phyloP scores from a whole-genome alignment of 1,284 basidiomycete species.

The Boletus sp. region DNA sequence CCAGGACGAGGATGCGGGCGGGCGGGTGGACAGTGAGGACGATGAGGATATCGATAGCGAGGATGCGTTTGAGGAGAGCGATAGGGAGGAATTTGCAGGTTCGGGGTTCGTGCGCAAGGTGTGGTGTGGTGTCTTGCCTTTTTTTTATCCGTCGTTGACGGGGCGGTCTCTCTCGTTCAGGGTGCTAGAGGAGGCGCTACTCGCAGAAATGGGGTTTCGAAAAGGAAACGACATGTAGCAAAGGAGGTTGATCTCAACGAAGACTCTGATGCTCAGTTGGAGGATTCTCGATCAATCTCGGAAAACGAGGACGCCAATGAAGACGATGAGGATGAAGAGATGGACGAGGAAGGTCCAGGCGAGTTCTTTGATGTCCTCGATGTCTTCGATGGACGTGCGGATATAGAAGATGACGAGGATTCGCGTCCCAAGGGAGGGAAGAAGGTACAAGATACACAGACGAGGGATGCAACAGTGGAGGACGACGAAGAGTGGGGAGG shows the following conservation, averaged over 20 bases:
- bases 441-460: background rate
- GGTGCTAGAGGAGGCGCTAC: background rate
- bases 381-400: conserved; percentile 59
- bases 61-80: conserved; percentile 77
- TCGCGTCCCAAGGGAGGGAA: background rate
- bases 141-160: conserved; percentile 3
- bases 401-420: conserved; percentile 25
- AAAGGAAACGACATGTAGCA: conserved; percentile 13
- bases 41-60: conserved; percentile 81
- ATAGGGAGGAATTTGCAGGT: conserved; percentile 75
- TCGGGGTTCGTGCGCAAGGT: conserved; percentile 54
- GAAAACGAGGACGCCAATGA: conserved; percentile 35
- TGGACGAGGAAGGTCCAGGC: conserved; percentile 51
- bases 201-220: conserved; percentile 11
- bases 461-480: background rate
- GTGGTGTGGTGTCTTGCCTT: background rate
- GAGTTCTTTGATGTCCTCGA: conserved; percentile 68
- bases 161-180: conserved; percentile 14
- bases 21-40: conserved; percentile 58
- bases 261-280: conserved; percentile 40
- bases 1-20: conserved; percentile 43
- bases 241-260: conserved; percentile 58
- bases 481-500: conserved; percentile 13
- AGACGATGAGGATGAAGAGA: conserved; percentile 40
- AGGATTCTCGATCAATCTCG: conserved; percentile 27